Percentiles rank a stretch among this genome's conserved stretches.
These are phyloP conservation scores for Mycena chlorophos DNA, from an alignment of 768 basidiomycete species.

Conservation along the genomic window DNA sequence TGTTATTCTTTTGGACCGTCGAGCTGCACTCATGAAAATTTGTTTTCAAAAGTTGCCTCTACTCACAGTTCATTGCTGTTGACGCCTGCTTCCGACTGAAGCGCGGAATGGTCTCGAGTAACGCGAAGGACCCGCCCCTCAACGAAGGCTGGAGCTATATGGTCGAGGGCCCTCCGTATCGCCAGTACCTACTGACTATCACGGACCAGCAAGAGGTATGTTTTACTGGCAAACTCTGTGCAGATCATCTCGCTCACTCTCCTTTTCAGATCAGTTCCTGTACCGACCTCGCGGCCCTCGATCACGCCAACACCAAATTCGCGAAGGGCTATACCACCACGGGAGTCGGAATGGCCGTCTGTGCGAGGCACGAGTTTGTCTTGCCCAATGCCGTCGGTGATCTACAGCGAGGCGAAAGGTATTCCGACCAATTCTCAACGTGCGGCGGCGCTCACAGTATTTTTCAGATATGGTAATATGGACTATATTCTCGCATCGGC, in stretches of 20 bases:
- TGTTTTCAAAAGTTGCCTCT: neutral
- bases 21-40: neutral
- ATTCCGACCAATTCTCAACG: neutral
- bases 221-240: neutral
- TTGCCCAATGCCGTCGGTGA: conserved; percentile 27
- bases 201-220: conserved; percentile 1
- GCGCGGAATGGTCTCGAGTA: conserved; percentile 13
- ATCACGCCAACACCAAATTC: conserved; percentile 14
- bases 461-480: conserved; percentile 36
- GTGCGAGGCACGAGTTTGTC: conserved; percentile 27
- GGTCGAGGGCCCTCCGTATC: neutral
- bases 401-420: conserved; percentile 33
- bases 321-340: conserved; percentile 26
- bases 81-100: conserved; percentile 21
- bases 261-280: conserved; percentile 24
- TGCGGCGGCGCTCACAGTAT: neutral
- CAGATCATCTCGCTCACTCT: neutral
- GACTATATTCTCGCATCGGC: conserved; percentile 34
- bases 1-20: neutral
- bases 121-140: conserved; percentile 6
- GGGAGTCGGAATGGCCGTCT: conserved; percentile 24
- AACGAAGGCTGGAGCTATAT: conserved; percentile 9
- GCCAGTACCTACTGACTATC: neutral
- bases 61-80: conserved; percentile 19
- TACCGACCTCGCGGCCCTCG: conserved; percentile 24